Conservation (phyloP, 352 stramenopile species). For the Globisporangium spiculum region DNA sequence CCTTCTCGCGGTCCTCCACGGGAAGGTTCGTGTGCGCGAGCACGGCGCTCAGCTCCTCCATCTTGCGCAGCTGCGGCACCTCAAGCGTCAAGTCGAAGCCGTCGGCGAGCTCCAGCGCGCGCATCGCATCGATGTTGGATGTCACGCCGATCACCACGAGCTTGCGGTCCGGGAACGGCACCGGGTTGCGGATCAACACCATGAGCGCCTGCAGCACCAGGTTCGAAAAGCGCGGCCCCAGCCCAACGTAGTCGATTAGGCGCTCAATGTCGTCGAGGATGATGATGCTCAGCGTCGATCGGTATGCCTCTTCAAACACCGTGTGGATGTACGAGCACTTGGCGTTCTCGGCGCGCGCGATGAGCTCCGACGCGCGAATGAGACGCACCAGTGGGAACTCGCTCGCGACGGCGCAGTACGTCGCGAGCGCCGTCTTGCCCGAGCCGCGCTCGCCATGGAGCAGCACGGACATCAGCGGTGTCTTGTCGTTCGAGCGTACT, state of each 20-base stretch:
- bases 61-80: conserved; percentile 90
- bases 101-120: conserved; percentile 92
- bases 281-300: conserved; percentile 97
- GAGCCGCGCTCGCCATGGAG: conserved; percentile 92
- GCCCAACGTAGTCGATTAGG: conserved; percentile 96
- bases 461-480: conserved; percentile 96
- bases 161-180: conserved; percentile 90
- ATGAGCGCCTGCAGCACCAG: conserved; percentile 97
- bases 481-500: conserved; percentile 92
- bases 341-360: conserved; percentile 91
- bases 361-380: conserved; percentile 97
- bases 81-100: conserved; percentile 94
- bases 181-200: conserved; percentile 97
- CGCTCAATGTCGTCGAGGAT: conserved; percentile 99
- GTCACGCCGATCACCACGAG: conserved; percentile 97
- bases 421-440: conserved; percentile 98
- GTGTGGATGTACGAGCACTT: conserved; percentile 96
- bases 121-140: conserved; percentile 89
- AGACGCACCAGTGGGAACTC: conserved; percentile 98
- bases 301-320: conserved; percentile 97
- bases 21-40: conserved; percentile 80
- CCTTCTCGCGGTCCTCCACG: conserved; percentile 60
- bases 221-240: conserved; percentile 98
- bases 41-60: conserved; percentile 87
- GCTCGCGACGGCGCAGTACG: conserved; percentile 94